Conservation (phyloP, 106 monocot genomes). For the Agapanthus africanus region DNA sequence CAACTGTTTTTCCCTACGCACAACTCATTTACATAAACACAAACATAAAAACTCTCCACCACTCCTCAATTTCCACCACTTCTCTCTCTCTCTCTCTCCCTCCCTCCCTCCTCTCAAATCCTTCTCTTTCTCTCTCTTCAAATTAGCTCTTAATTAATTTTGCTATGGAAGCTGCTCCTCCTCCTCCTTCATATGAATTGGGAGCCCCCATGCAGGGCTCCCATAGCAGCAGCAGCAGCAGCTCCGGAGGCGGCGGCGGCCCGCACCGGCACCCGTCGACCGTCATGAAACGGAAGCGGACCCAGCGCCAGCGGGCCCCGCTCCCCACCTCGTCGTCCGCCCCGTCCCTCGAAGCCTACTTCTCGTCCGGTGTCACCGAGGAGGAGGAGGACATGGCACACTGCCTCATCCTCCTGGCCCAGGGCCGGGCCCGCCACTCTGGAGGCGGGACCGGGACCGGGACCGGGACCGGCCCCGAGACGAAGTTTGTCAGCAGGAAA, state of each 20-base stretch:
- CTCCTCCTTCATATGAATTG: neutral
- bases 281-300: slow-evolving; percentile 34
- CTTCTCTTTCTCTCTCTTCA: neutral
- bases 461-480: slow-evolving; percentile 1
- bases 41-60: neutral
- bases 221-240: slow-evolving; percentile 3
- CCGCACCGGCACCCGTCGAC: too few relatives aligned
- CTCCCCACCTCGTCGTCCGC: too few relatives aligned
- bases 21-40: too few relatives aligned
- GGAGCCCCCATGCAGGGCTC: slow-evolving; percentile 6
- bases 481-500: slow-evolving; percentile 28
- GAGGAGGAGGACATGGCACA: slow-evolving; percentile 68
- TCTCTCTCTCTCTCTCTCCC: neutral
- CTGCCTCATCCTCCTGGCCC: slow-evolving; percentile 69
- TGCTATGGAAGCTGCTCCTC: too few relatives aligned
- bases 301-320: slow-evolving; percentile 12
- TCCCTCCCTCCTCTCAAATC: too few relatives aligned
- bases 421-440: slow-evolving; percentile 8
- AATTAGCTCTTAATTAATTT: too few relatives aligned
- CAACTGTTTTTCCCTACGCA: neutral
- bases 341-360: neutral
- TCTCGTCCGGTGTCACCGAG: slow-evolving; percentile 23
- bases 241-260: neutral
- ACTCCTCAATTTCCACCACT: neutral
- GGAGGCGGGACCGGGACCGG: too few relatives aligned